Percentiles rank a stretch among this genome's conserved stretches.
These are phyloP conservation scores for Angomonas deanei DNA, from an alignment of 208 protist species.

Conservation along the genomic window DNA sequence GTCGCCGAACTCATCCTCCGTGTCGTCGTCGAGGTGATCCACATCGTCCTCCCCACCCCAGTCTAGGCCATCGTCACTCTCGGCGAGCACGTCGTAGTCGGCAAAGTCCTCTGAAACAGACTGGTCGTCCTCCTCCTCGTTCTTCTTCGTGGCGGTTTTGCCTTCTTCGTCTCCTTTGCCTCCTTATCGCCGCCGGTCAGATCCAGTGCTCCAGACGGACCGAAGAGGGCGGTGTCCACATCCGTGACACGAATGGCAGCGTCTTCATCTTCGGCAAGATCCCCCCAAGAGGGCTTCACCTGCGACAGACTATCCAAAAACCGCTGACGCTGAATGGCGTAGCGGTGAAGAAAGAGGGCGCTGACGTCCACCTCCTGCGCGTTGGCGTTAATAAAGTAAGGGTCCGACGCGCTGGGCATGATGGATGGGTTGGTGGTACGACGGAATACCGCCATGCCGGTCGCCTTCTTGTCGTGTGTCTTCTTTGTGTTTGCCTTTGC, in stretches of 20 bases:
- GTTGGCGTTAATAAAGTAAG: slow-evolving; percentile 81
- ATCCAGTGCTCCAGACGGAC: slow-evolving; percentile 37
- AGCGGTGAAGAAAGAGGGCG: slow-evolving; percentile 84
- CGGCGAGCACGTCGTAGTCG: slow-evolving; percentile 33
- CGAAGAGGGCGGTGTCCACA: slow-evolving; percentile 74
- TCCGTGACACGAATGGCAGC: slow-evolving; percentile 62
- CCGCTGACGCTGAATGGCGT: slow-evolving; percentile 85
- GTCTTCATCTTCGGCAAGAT: slow-evolving; percentile 76
- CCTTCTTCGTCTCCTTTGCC: slow-evolving; percentile 21
- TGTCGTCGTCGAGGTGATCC: slow-evolving; percentile 13
- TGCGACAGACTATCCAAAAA: slow-evolving; percentile 79
- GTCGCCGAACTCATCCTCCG: slow-evolving; percentile 23
- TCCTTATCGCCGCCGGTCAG: neutral
- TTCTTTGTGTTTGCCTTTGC: slow-evolving; percentile 45
- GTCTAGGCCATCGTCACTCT: slow-evolving; percentile 18
- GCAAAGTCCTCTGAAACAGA: slow-evolving; percentile 61
- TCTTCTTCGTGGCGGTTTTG: slow-evolving; percentile 2
- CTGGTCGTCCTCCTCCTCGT: slow-evolving; percentile 14
- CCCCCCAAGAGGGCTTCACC: slow-evolving; percentile 81
- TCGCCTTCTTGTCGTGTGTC: slow-evolving; percentile 2
- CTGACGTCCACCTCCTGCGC: slow-evolving; percentile 82
- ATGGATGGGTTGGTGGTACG: slow-evolving; percentile 54
- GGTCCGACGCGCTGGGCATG: slow-evolving; percentile 79
- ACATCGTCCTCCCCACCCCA: slow-evolving; percentile 14
- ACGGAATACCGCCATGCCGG: slow-evolving; percentile 74